phyloP scores from a whole-genome alignment of 2,329 filamentous ascomycete genomes.

The Sporothrix curviconia region DNA sequence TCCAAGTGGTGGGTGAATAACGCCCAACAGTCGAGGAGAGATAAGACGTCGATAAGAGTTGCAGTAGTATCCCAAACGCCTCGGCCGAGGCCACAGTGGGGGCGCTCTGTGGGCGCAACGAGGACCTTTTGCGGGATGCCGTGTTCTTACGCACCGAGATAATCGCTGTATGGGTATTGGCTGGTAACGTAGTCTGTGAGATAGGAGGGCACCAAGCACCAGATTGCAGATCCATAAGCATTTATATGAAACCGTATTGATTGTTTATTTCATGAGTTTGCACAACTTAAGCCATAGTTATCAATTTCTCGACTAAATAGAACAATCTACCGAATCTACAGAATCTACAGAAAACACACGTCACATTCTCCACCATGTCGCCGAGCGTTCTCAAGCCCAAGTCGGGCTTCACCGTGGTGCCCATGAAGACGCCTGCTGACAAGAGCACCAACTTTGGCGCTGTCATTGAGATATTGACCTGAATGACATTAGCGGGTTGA shows the following conservation, averaged over 20 bases:
- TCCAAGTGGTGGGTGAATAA: no score
- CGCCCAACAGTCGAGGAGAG: no score
- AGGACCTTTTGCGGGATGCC: no score
- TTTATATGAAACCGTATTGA: no score
- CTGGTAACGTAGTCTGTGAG: neutral
- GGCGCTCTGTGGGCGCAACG: no score
- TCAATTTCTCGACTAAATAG: neutral
- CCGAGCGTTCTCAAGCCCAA: conserved; percentile 2
- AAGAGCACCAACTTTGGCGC: conserved; percentile 35
- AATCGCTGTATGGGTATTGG: neutral
- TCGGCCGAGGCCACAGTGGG: neutral
- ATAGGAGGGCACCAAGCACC: neutral
- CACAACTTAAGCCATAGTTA: neutral
- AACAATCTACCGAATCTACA: neutral
- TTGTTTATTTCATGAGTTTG: neutral
- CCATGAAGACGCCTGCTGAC: conserved; percentile 22
- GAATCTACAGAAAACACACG: neutral
- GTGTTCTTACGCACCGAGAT: neutral
- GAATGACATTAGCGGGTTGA: conserved; percentile 28
- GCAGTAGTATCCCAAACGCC: neutral
- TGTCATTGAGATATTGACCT: conserved; percentile 33
- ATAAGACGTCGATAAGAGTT: neutral
- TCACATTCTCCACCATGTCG: neutral
- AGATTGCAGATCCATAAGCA: no score
- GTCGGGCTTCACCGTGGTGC: conserved; percentile 34